Base-by-base conservation (phyloP, 441 rosid genomes). In the Raphanus hybrid region DNA sequence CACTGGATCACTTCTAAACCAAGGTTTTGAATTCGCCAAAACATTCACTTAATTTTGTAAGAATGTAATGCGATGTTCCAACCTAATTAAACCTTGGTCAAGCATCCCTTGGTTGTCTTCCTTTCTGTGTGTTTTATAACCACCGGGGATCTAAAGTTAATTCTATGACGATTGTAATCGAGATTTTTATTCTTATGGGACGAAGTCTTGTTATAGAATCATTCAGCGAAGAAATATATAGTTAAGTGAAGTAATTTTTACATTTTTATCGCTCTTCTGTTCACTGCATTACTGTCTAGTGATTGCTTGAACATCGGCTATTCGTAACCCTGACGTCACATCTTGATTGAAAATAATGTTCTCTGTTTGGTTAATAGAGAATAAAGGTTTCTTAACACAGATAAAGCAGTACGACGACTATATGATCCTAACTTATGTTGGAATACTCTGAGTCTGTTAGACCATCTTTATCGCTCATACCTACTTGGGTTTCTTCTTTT, bases 1-100 rank as follows among this genome's bases (percentile, higher is more conserved):
- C 6, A 82, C 90, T 3, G 92, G 87, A 58, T 91, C 96, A 54
- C 88, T 94, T 75, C 70, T 94, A 57, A 91, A 91, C 85, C 95
- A 91, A 82, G 97, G 97, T 74, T 92, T 91, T 71, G 91, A 94
- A 77, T 79, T 91, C 60, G 9, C 71, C 77, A 80, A 70, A 34
- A 63, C 73, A 26, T 70, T 66, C 50, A 61, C 69, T 70, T 75
- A 65, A 80, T 15, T 75, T 45, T 10, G 9, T 69, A 43, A 64
- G 3, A 57, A 10, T 54, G 59, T 48, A 48, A 48, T 48, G 54
- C 54, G 54, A 48, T 48, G 54, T 48, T 48, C 15, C 14, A 45
- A 4, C 4, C 54, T 57, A 52, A 10, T 55, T 27, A 6, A 29
- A 76, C 15, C 52, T 52, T 6, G 48, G 69, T 59, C 67, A 41